These are phyloP conservation scores for Calonectria ilicicola DNA, from an alignment of 2,329 filamentous ascomycete genomes.

Conservation along the genomic window DNA sequence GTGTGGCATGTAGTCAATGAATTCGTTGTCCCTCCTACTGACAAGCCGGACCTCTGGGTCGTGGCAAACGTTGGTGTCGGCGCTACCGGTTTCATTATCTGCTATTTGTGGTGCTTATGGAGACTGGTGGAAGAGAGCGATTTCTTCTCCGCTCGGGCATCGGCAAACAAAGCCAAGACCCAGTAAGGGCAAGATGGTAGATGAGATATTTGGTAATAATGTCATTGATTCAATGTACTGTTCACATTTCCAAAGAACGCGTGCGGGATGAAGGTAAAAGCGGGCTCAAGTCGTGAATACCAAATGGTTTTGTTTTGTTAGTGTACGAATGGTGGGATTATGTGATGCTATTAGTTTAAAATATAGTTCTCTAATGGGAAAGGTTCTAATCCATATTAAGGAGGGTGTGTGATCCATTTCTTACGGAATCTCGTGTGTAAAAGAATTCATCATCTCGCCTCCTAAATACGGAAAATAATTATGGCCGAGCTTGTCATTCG, in stretches of 20 bases:
- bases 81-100: slow-evolving; percentile 84
- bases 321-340: neutral
- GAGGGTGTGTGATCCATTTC: neutral
- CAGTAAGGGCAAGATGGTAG: slow-evolving; percentile 24
- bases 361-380: neutral
- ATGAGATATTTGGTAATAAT: slow-evolving; percentile 8
- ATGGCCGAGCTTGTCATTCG: neutral
- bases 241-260: neutral
- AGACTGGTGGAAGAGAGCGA: slow-evolving; percentile 72
- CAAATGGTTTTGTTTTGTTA: neutral
- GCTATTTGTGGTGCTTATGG: slow-evolving; percentile 92
- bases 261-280: neutral
- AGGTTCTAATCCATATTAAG: neutral
- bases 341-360: neutral
- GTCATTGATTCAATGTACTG: neutral
- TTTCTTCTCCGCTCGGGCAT: slow-evolving; percentile 53
- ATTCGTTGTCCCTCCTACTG: slow-evolving; percentile 73
- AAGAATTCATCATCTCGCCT: neutral
- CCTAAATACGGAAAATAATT: neutral
- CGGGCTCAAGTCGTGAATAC: neutral
- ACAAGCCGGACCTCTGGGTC: slow-evolving; percentile 94
- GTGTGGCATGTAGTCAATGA: slow-evolving; percentile 84
- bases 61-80: slow-evolving; percentile 91
- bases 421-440: too few relatives aligned
- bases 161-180: slow-evolving; percentile 49